A percentile compares a stretch with the other conserved stretches of the same genome.
Conservation (phyloP, 257 asterid species). For the Nicotiana undulata region DNA sequence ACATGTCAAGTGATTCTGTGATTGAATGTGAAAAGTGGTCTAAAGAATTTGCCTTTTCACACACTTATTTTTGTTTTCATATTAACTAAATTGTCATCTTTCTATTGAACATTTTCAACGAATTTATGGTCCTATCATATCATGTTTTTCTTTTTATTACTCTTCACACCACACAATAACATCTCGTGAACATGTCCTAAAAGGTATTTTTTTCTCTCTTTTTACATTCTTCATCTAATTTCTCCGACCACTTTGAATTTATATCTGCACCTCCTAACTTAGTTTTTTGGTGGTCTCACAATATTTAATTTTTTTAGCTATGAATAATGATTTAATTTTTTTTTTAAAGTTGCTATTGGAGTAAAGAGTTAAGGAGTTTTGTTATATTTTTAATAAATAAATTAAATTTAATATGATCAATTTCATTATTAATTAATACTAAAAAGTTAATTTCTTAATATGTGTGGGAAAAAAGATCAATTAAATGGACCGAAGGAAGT, state of each 20-base stretch:
- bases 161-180: background rate
- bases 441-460: too few species aligned
- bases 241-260: background rate
- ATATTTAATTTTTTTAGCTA: too few species aligned
- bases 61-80: background rate
- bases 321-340: too few species aligned
- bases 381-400: too few species aligned
- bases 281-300: too few species aligned
- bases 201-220: too few species aligned
- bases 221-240: background rate
- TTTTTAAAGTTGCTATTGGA: too few species aligned
- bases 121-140: background rate
- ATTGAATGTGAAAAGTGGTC: background rate
- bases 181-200: constrained; percentile 10
- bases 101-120: background rate
- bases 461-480: too few species aligned
- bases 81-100: background rate
- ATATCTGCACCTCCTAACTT: background rate
- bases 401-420: too few species aligned
- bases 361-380: too few species aligned
- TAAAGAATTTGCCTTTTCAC: background rate
- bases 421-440: too few species aligned
- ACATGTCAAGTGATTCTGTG: background rate
- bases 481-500: too few species aligned
- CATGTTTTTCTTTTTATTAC: background rate